These are phyloP conservation scores for Kwoniella sp. DNA, from an alignment of 768 basidiomycete species.

Conservation along the genomic window DNA sequence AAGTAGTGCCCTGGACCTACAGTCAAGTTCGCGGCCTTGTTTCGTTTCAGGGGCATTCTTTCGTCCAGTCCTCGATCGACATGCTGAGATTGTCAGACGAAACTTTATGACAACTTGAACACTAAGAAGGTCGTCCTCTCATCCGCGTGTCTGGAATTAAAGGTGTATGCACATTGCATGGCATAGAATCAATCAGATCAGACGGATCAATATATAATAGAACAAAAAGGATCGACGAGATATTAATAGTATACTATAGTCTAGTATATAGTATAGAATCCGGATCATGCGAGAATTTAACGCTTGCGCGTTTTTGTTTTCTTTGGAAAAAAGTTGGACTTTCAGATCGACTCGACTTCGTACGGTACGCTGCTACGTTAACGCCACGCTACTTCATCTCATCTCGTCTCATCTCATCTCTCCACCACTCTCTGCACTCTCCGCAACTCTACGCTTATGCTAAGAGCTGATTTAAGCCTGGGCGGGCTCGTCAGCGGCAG, in stretches of 20 bases:
- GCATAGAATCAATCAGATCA: neutral
- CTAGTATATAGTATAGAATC: neutral
- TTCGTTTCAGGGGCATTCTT: too few species aligned
- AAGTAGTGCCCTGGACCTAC: too few species aligned
- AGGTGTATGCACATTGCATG: neutral
- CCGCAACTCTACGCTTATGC: neutral
- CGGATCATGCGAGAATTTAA: neutral
- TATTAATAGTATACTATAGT: conserved; percentile 3
- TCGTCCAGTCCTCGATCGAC: too few species aligned
- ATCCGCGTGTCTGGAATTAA: neutral
- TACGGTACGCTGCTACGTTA: neutral
- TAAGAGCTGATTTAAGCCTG: neutral
- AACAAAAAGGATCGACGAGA: neutral
- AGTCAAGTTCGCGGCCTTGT: too few species aligned
- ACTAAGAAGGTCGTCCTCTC: too few species aligned
- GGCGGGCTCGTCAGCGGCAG: conserved; percentile 2
- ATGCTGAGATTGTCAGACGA: too few species aligned
- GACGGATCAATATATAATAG: neutral
- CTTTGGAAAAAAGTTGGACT: neutral
- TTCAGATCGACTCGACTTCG: conserved; percentile 4
- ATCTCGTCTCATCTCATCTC: neutral
- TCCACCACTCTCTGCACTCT: neutral
- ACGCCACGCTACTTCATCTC: neutral
- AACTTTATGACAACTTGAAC: too few species aligned
- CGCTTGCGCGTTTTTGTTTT: neutral